Percentiles rank a stretch among this genome's conserved stretches.
Conservation (phyloP, 495 filamentous ascomycete species). For the Penicillium psychrofluorescens region DNA sequence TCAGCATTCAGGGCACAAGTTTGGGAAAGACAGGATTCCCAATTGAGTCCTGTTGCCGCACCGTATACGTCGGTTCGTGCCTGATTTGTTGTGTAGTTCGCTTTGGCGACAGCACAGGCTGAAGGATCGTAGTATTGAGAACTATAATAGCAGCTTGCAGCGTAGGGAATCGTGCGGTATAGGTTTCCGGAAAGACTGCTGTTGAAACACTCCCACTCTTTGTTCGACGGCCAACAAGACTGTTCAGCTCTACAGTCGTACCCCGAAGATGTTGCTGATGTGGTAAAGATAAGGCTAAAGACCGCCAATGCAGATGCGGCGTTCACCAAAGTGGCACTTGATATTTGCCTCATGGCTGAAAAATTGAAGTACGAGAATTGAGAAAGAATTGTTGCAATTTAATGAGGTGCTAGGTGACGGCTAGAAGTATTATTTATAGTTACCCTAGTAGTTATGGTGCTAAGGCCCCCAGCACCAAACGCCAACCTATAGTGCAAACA, state of each 20-base stretch:
- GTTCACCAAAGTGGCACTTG: too few species aligned
- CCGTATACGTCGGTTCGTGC: constrained; percentile 5
- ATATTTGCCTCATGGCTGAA: too few species aligned
- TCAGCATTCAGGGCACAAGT: constrained; percentile 6
- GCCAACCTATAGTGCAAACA: too few species aligned
- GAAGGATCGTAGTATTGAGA: constrained; percentile 6
- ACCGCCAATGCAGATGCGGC: too few species aligned
- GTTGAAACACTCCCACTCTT: constrained; percentile 17
- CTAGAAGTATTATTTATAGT: too few species aligned
- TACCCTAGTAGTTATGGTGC: too few species aligned
- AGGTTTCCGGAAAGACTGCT: constrained; percentile 8
- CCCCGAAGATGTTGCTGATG: neutral
- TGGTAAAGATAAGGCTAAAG: too few species aligned
- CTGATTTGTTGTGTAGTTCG: constrained; percentile 4
- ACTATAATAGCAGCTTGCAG: constrained; percentile 10
- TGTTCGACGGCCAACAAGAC: constrained; percentile 7
- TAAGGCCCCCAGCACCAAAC: too few species aligned
- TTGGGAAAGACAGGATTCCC: constrained; percentile 5
- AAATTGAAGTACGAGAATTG: too few species aligned
- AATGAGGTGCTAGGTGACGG: too few species aligned
- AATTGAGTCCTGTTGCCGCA: constrained; percentile 4
- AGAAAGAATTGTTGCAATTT: too few species aligned
- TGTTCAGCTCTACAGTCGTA: constrained; percentile 7
- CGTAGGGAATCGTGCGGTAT: constrained; percentile 9
- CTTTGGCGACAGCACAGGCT: constrained; percentile 5